Evolutionary conservation across 352 stramenopile genomes (phyloP).

Genomic region (Pythium periplocum): DNA sequence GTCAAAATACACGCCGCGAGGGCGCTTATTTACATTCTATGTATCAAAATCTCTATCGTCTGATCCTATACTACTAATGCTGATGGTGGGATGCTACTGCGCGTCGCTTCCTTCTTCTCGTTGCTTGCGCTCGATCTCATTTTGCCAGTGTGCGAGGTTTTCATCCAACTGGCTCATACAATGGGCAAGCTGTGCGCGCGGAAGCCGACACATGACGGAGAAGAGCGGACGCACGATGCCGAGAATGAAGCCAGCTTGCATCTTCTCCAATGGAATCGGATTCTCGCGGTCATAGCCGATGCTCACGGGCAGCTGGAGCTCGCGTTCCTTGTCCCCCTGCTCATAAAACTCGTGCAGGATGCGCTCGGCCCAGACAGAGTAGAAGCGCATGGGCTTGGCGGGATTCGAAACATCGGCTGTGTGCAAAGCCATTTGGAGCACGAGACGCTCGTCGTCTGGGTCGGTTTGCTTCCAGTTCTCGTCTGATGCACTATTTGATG

Average conservation of each 20-base stretch:
- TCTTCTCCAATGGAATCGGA: slow-evolving; percentile 82
- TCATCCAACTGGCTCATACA: slow-evolving; percentile 64
- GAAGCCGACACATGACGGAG: slow-evolving; percentile 45
- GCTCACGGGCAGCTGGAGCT: slow-evolving; percentile 78
- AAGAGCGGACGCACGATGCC: slow-evolving; percentile 87
- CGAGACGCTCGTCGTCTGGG: slow-evolving; percentile 62
- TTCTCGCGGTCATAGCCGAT: slow-evolving; percentile 88
- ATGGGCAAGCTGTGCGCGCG: slow-evolving; percentile 40
- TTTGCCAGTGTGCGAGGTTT: slow-evolving; percentile 67
- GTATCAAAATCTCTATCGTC: neutral
- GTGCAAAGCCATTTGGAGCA: slow-evolving; percentile 81
- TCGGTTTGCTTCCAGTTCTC: slow-evolving; percentile 12
- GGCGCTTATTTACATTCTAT: slow-evolving; percentile 6
- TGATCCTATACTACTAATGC: slow-evolving; percentile 3
- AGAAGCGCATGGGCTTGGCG: slow-evolving; percentile 71
- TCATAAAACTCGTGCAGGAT: slow-evolving; percentile 93
- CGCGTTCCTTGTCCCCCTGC: slow-evolving; percentile 93
- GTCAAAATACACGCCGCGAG: neutral
- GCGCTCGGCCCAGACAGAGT: slow-evolving; percentile 83
- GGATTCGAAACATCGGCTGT: slow-evolving; percentile 94
- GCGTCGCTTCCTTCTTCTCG: too few species aligned
- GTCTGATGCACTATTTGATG: too few species aligned
- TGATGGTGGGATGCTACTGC: too few species aligned
- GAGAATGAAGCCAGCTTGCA: slow-evolving; percentile 93
- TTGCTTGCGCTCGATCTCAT: slow-evolving; percentile 34